Evolutionary conservation across 495 filamentous ascomycete genomes (phyloP).

Genomic region (Aspergillus haitiensis): DNA sequence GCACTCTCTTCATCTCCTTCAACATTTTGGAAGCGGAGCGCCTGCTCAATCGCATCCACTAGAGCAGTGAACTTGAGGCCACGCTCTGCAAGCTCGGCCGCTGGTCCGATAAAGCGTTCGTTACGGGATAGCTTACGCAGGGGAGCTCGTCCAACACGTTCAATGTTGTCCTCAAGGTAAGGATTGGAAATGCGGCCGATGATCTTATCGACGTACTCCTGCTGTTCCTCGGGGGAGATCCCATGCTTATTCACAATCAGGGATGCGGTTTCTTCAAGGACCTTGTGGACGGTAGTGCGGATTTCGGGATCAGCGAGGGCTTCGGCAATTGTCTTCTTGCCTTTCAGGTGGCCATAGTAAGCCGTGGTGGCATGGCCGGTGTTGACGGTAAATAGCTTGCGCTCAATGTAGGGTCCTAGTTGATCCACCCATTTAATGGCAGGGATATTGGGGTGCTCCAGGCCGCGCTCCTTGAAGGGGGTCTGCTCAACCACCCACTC

Average conservation of each 20-base stretch:
- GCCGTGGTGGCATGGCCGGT: conserved; percentile 96
- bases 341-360: conserved; percentile 84
- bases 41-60: conserved; percentile 77
- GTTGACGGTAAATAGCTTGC: conserved; percentile 99
- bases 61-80: conserved; percentile 69
- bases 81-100: conserved; percentile 76
- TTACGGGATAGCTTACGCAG: conserved; percentile 87
- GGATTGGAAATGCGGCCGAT: conserved; percentile 90
- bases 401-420: conserved; percentile 93
- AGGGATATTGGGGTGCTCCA: conserved; percentile 65
- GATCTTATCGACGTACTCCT: conserved; percentile 89
- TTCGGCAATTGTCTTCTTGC: conserved; percentile 85
- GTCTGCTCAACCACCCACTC: conserved; percentile 94
- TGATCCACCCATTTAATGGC: conserved; percentile 92
- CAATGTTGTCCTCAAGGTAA: conserved; percentile 87
- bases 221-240: conserved; percentile 74
- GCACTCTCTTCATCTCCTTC: conserved; percentile 82
- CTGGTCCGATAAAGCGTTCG: conserved; percentile 94
- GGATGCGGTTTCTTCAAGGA: conserved; percentile 75
- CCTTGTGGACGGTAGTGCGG: conserved; percentile 68
- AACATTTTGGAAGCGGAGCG: conserved; percentile 89
- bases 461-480: conserved; percentile 64
- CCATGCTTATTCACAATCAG: conserved; percentile 86
- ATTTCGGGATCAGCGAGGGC: conserved; percentile 69
- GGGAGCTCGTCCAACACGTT: conserved; percentile 93